phyloP scores from a whole-genome alignment of 139 green algal species.

The Pedinophyceae sp. region DNA sequence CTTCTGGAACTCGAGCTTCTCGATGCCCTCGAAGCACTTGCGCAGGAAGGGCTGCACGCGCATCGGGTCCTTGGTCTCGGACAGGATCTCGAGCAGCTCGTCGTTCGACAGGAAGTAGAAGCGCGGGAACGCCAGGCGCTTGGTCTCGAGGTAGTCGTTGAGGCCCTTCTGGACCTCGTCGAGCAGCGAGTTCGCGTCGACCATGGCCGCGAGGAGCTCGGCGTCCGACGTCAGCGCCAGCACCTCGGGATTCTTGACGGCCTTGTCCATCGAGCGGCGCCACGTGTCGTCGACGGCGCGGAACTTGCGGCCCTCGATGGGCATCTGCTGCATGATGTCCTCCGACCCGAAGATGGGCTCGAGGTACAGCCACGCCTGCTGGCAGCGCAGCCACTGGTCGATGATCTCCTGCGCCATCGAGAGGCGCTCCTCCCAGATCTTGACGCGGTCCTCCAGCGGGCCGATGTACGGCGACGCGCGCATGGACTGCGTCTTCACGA shows the following conservation, averaged over 20 bases:
- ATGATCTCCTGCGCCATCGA: constrained; percentile 53
- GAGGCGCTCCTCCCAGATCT: constrained; percentile 25
- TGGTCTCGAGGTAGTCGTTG: constrained; percentile 68
- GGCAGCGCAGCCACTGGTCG: constrained; percentile 59
- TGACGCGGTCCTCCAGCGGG: constrained; percentile 34
- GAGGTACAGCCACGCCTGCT: constrained; percentile 64
- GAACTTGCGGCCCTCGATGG: constrained; percentile 69
- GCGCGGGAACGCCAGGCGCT: constrained; percentile 58
- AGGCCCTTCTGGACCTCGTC: constrained; percentile 56
- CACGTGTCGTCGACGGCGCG: constrained; percentile 54
- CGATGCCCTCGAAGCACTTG: constrained; percentile 74
- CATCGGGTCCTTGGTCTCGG: constrained; percentile 60
- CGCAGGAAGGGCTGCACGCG: constrained; percentile 62
- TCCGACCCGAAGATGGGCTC: constrained; percentile 70
- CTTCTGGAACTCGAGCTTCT: constrained; percentile 38
- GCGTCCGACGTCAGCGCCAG: constrained; percentile 42
- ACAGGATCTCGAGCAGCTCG: constrained; percentile 53
- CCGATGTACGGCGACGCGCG: constrained; percentile 53
- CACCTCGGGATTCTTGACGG: constrained; percentile 49
- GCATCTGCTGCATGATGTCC: constrained; percentile 78
- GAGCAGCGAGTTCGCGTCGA: constrained; percentile 55
- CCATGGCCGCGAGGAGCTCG: constrained; percentile 53
- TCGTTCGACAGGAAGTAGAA: constrained; percentile 80
- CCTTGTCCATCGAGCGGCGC: constrained; percentile 54
- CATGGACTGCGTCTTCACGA: constrained; percentile 54